Percentiles rank a stretch among this genome's conserved stretches.
Conservation (phyloP, 805 yeast species). For the Barnettozyma populi region DNA sequence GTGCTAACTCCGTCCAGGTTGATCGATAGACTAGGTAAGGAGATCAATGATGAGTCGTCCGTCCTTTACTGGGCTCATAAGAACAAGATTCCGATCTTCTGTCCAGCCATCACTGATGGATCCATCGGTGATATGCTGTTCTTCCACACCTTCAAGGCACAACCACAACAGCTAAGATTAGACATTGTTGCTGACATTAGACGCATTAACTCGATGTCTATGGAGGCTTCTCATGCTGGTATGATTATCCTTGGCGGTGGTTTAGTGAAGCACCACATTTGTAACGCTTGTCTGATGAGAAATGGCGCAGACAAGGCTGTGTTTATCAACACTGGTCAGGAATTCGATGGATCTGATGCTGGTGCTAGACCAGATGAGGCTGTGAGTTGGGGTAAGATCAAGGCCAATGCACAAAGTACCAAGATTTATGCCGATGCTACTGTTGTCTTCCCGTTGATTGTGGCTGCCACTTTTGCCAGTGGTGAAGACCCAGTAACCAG, state of each 20-base stretch:
- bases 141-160: conserved; percentile 94
- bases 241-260: conserved; percentile 98
- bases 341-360: conserved; percentile 97
- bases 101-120: conserved; percentile 98
- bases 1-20: conserved; percentile 93
- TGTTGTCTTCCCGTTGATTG: conserved; percentile 89
- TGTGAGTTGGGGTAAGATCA: conserved; percentile 97
- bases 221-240: conserved; percentile 93
- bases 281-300: conserved; percentile 97
- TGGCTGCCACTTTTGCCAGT: conserved; percentile 94
- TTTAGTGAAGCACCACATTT: conserved; percentile 91
- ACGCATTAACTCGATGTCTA: conserved; percentile 83
- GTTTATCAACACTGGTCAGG: conserved; percentile 96
- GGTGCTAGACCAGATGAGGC: conserved; percentile 99
- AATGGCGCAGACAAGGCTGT: conserved; percentile 99
- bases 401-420: conserved; percentile 85
- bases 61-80: conserved; percentile 98
- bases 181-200: conserved; percentile 95
- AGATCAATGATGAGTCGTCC: conserved; percentile 87
- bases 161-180: conserved; percentile 82
- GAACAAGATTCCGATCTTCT: conserved; percentile 91
- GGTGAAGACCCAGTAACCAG: conserved; percentile 27
- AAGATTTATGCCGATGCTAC: conserved; percentile 96
- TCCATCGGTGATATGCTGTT: conserved; percentile 98
- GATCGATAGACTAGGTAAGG: conserved; percentile 91